These are phyloP conservation scores for Saturnispora galanensis DNA, from an alignment of 805 yeast genomes.

Conservation along the genomic window DNA sequence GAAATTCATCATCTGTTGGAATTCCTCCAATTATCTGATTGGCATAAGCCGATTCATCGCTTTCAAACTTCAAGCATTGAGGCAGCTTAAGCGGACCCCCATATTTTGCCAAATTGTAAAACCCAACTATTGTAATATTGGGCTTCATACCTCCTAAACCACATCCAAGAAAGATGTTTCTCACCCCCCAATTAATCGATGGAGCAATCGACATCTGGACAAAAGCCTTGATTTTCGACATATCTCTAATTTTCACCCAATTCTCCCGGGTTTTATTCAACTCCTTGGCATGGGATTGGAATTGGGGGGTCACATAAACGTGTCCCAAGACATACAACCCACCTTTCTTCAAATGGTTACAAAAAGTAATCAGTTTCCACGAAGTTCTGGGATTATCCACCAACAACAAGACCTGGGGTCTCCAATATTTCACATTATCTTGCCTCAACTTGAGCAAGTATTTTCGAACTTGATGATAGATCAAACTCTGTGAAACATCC, in stretches of 20 bases:
- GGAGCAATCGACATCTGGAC: slow-evolving; percentile 89
- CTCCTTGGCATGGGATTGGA: slow-evolving; percentile 58
- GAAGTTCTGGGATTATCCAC: slow-evolving; percentile 89
- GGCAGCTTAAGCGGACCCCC: slow-evolving; percentile 15
- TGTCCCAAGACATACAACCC: slow-evolving; percentile 90
- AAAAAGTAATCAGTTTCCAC: slow-evolving; percentile 86
- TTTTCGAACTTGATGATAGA: slow-evolving; percentile 94
- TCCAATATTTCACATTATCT: slow-evolving; percentile 95
- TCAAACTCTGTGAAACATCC: slow-evolving; percentile 90
- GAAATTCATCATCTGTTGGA: slow-evolving; percentile 59
- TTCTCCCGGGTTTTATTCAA: slow-evolving; percentile 64
- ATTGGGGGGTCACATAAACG: slow-evolving; percentile 59
- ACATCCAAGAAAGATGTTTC: slow-evolving; percentile 84
- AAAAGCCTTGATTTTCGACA: slow-evolving; percentile 78
- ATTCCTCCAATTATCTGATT: slow-evolving; percentile 19
- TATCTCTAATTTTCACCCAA: slow-evolving; percentile 77
- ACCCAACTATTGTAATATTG: slow-evolving; percentile 86
- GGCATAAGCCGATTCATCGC: slow-evolving; percentile 15
- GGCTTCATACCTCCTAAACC: slow-evolving; percentile 99
- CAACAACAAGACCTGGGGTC: slow-evolving; percentile 84
- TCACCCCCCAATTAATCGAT: slow-evolving; percentile 84
- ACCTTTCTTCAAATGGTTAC: slow-evolving; percentile 92
- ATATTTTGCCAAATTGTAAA: slow-evolving; percentile 48
- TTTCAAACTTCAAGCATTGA: slow-evolving; percentile 18
- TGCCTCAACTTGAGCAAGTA: slow-evolving; percentile 73